These are phyloP conservation scores for Hypoxylon sp. DNA, from an alignment of 2,329 filamentous ascomycete genomes.

Conservation along the genomic window DNA sequence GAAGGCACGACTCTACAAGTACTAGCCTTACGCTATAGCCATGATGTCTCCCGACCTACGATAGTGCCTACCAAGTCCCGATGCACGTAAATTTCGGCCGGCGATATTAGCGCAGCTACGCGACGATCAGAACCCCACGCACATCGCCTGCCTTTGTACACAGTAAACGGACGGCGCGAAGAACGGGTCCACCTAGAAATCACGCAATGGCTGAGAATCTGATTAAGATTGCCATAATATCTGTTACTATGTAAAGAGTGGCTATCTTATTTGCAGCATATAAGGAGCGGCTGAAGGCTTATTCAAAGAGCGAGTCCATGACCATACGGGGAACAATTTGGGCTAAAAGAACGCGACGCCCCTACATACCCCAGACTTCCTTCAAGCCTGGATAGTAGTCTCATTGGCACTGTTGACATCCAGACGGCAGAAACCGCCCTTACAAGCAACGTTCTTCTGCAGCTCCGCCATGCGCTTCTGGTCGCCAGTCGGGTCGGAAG, in stretches of 20 bases:
- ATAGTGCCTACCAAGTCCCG: no score
- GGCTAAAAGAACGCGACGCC: neutral
- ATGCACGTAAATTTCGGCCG: neutral
- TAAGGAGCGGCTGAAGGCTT: constrained; percentile 32
- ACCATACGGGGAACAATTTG: neutral
- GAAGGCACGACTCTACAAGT: neutral
- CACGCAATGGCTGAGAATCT: neutral
- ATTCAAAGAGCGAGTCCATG: constrained; percentile 29
- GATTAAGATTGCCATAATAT: constrained; percentile 1
- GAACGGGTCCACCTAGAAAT: neutral
- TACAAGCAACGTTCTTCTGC: constrained; percentile 75
- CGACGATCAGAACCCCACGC: neutral
- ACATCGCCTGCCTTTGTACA: neutral
- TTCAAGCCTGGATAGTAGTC: constrained; percentile 35
- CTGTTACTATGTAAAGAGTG: constrained; percentile 21
- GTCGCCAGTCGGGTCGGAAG: constrained; percentile 76
- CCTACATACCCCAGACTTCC: neutral
- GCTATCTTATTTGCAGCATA: constrained; percentile 7
- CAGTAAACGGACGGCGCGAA: neutral
- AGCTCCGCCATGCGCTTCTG: constrained; percentile 81
- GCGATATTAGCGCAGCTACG: neutral
- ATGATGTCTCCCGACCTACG: no score
- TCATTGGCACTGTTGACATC: constrained; percentile 14
- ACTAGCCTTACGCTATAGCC: neutral
- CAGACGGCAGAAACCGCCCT: constrained; percentile 72